Conservation (phyloP, 1,284 basidiomycete species). For the Trichosporon coremiiforme region DNA sequence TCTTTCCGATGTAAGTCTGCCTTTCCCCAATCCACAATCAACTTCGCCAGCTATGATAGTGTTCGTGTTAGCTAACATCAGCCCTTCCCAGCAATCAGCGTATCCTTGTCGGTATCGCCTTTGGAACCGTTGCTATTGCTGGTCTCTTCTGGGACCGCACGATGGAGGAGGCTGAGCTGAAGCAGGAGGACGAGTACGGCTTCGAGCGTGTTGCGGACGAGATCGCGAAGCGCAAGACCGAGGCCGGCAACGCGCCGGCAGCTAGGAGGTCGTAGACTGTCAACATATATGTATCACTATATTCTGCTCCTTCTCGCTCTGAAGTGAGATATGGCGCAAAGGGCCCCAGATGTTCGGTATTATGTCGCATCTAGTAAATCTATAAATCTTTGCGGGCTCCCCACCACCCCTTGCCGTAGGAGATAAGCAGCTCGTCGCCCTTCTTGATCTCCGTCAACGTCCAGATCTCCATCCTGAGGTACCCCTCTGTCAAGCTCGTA, state of each 20-base stretch:
- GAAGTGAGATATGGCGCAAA: too few relatives aligned
- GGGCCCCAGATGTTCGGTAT: too few relatives aligned
- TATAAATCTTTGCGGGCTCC: conserved; percentile 46
- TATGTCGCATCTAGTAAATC: conserved; percentile 23
- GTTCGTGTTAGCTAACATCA: background rate
- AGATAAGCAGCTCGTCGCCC: conserved; percentile 82
- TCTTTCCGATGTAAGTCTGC: conserved; percentile 12
- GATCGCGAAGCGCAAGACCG: conserved; percentile 14
- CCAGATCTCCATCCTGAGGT: conserved; percentile 76
- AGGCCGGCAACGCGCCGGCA: background rate
- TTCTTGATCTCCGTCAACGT: conserved; percentile 66
- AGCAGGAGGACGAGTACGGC: conserved; percentile 7
- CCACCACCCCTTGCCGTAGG: conserved; percentile 95
- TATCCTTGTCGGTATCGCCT: conserved; percentile 15
- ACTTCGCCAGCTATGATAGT: background rate
- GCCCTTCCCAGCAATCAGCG: conserved; percentile 18
- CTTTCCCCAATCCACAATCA: background rate
- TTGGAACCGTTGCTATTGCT: conserved; percentile 11
- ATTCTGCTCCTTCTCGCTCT: background rate
- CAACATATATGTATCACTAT: background rate
- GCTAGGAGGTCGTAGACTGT: background rate
- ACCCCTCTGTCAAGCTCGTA: conserved; percentile 62
- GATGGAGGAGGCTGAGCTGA: conserved; percentile 3
- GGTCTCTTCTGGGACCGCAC: conserved; percentile 18
- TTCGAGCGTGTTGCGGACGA: conserved; percentile 15